Evolutionary conservation across 2,329 filamentous ascomycete species (phyloP).

Genomic region (Fusarium penzigii): DNA sequence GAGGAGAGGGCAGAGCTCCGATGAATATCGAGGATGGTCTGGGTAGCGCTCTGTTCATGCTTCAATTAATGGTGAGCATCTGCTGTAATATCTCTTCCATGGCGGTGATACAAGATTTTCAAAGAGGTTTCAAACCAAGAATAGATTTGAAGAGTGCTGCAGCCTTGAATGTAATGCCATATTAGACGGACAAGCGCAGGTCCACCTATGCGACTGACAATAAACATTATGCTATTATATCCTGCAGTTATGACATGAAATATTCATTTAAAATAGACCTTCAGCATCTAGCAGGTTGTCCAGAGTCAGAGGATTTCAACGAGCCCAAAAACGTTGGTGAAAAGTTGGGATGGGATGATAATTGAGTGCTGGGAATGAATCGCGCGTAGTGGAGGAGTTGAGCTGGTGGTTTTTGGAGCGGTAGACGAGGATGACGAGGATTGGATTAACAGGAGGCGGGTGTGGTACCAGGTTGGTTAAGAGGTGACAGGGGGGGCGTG

Average conservation of each 20-base stretch:
- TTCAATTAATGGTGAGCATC: too few species aligned
- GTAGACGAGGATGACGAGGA: constrained; percentile 20
- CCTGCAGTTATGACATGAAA: constrained; percentile 9
- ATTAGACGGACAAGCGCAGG: not conserved
- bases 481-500: constrained; percentile 17
- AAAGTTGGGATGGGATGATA: constrained; percentile 30
- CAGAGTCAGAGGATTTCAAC: constrained; percentile 52
- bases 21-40: too few species aligned
- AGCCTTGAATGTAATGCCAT: not conserved
- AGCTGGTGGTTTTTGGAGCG: constrained; percentile 28
- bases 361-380: constrained; percentile 34
- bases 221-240: not conserved
- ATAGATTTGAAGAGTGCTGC: not conserved
- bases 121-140: too few species aligned
- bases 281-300: constrained; percentile 35
- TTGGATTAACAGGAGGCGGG: constrained; percentile 13
- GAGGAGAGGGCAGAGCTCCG: too few species aligned
- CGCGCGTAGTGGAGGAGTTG: constrained; percentile 35
- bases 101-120: too few species aligned
- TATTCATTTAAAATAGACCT: not conserved
- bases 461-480: constrained; percentile 7
- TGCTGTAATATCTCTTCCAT: too few species aligned
- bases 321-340: constrained; percentile 64
- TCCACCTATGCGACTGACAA: constrained; percentile 13
- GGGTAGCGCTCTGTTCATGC: too few species aligned